phyloP scores from a whole-genome alignment of 257 asterid species.

The Ligustrum vulgare region DNA sequence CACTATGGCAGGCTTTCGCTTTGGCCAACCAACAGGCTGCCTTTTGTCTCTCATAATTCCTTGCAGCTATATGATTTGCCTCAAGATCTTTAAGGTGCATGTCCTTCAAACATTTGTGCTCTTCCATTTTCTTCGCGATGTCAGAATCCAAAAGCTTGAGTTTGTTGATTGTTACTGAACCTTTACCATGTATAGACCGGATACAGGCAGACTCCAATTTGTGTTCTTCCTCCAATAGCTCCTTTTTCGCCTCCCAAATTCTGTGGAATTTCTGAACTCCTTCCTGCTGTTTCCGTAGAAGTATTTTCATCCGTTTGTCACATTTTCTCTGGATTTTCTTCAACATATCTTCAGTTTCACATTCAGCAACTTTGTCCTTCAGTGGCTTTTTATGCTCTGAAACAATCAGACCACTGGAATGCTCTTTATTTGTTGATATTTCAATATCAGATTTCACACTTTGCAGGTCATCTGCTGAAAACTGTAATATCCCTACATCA shows the following conservation, averaged over 20 bases:
- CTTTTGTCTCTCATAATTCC: conserved; percentile 38
- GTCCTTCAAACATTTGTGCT: conserved; percentile 36
- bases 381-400: conserved; percentile 6
- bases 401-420: conserved; percentile 8
- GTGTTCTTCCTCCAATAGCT: conserved; percentile 33
- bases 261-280: conserved; percentile 42
- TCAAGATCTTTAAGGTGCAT: conserved; percentile 39
- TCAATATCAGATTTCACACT: conserved; percentile 23
- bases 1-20: conserved; percentile 24
- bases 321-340: conserved; percentile 37
- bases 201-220: conserved; percentile 37
- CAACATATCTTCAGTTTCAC: conserved; percentile 20
- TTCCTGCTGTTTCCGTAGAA: conserved; percentile 38
- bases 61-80: conserved; percentile 43
- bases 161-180: conserved; percentile 29
- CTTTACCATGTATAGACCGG: conserved; percentile 32
- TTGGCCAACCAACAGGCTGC: conserved; percentile 34
- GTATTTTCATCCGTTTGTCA: conserved; percentile 44
- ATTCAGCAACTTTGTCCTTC: conserved; percentile 20
- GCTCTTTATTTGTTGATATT: conserved; percentile 18
- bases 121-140: conserved; percentile 41
- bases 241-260: conserved; percentile 42
- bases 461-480: conserved; percentile 10
- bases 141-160: conserved; percentile 38
- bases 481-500: conserved; percentile 10